These are phyloP conservation scores for Trypanosoma brucei DNA, from an alignment of 208 protist genomes.

Conservation along the genomic window DNA sequence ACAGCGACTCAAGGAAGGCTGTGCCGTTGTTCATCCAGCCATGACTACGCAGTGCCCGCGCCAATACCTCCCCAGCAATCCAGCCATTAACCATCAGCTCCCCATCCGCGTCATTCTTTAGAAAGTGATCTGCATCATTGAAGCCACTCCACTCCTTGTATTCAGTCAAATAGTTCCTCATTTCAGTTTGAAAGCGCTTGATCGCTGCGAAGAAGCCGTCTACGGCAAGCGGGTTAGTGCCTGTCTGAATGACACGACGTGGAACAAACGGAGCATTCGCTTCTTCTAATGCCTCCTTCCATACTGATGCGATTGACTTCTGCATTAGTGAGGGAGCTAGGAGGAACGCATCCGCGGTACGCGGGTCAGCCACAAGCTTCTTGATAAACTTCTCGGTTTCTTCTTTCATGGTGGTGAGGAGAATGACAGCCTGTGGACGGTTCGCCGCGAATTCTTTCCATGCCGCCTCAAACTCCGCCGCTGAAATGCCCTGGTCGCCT, in stretches of 20 bases:
- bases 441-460: conserved; percentile 1
- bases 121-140: conserved; percentile 12
- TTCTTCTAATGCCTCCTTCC: background rate
- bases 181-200: conserved; percentile 17
- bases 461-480: background rate
- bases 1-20: conserved; percentile 16
- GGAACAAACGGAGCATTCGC: background rate
- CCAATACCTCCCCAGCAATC: conserved; percentile 27
- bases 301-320: background rate
- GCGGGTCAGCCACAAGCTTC: background rate
- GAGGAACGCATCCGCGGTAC: background rate
- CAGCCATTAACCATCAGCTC: conserved; percentile 43
- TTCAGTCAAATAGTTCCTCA: conserved; percentile 4
- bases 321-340: background rate
- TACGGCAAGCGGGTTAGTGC: conserved; percentile 13
- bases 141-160: background rate
- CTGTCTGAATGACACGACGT: conserved; percentile 8
- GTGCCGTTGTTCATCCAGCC: conserved; percentile 2
- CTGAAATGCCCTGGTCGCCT: background rate
- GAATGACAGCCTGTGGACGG: background rate
- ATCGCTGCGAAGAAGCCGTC: conserved; percentile 35
- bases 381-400: background rate
- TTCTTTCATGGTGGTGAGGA: background rate
- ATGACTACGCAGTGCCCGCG: conserved; percentile 16
- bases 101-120: conserved; percentile 18